Evolutionary conservation across 345 rosid species (phyloP), one percentile per base, ranked within the genome.

Genomic region (Bruguiera sexangula): DNA sequence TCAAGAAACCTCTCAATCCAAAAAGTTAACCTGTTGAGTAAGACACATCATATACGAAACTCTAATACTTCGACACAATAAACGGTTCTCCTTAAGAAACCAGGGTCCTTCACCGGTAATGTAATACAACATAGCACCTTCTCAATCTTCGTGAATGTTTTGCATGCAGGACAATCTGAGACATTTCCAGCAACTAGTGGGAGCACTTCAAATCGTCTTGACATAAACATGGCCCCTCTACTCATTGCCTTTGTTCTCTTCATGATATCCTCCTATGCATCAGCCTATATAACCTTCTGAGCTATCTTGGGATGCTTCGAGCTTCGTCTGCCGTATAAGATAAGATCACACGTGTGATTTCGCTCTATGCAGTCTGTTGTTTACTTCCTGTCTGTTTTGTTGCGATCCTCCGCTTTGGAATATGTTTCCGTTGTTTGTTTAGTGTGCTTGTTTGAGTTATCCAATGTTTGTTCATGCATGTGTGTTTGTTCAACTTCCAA

Each of bases 121-220:
- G 21, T 21, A 30, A 18, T 1, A 61, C 64, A 4, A 4, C 53
- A 21, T 46, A 26, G n/a, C 22, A 19, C 8, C 22, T 24, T 46
- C 53, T 39, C 19, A 39, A 39, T 61, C 50, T 72, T 22, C 20
- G 29, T 32, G 53, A 15, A 27, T 27, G 63, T 8, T 26, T 55
- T 31, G 50, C 18, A 18, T 13, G 65, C 68, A 69, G 72, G 54
- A 74, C 78, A 70, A n/a, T 77, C 82, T 15, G 51, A 75, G 15
- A 27, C 71, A 53, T 69, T 52, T 36, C 71, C 67, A 8, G 50
- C 62, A 4, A 52, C 66, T 0, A 63, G 62, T 6, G 67, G 21
- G 32, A 61, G 60, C 20, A 60, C 62, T 59, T 58, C 75, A 10
- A 43, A 24, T 62, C 60, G 60, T 54, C 62, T 32, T 18, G 24